phyloP scores from a whole-genome alignment of 208 protist species.

The Wallacemonas sp. region DNA sequence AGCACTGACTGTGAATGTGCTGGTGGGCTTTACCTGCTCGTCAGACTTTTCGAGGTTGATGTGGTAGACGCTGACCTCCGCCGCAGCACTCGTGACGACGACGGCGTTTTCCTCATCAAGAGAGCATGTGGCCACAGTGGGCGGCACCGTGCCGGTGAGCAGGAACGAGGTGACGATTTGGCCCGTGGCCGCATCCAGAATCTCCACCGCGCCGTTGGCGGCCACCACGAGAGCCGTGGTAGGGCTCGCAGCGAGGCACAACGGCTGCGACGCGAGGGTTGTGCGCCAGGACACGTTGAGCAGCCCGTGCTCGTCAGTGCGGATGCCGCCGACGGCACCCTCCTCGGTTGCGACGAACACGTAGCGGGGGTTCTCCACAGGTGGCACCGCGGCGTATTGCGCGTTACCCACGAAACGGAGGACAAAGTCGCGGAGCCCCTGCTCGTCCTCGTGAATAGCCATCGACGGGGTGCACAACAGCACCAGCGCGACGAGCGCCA shows the following conservation, averaged over 20 bases:
- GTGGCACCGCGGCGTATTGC: constrained; percentile 51
- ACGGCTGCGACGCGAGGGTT: constrained; percentile 42
- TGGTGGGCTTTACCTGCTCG: constrained; percentile 24
- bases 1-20: constrained; percentile 1
- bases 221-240: constrained; percentile 48
- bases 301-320: constrained; percentile 21
- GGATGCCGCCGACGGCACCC: constrained; percentile 72
- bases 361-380: constrained; percentile 25
- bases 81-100: constrained; percentile 31
- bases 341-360: constrained; percentile 62
- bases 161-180: constrained; percentile 57
- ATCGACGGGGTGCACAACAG: constrained; percentile 12
- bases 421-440: constrained; percentile 82
- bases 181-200: constrained; percentile 56
- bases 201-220: constrained; percentile 34
- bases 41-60: constrained; percentile 40
- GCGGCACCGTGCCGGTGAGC: constrained; percentile 16
- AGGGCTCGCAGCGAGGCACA: constrained; percentile 45
- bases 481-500: background rate
- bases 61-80: constrained; percentile 33
- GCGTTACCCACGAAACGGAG: constrained; percentile 77
- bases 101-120: constrained; percentile 25
- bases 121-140: constrained; percentile 37
- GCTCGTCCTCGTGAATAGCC: constrained; percentile 88
- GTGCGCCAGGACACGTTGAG: constrained; percentile 65